Conservation (phyloP, 1,284 basidiomycete species). For the Anthracocystis walkeri region DNA sequence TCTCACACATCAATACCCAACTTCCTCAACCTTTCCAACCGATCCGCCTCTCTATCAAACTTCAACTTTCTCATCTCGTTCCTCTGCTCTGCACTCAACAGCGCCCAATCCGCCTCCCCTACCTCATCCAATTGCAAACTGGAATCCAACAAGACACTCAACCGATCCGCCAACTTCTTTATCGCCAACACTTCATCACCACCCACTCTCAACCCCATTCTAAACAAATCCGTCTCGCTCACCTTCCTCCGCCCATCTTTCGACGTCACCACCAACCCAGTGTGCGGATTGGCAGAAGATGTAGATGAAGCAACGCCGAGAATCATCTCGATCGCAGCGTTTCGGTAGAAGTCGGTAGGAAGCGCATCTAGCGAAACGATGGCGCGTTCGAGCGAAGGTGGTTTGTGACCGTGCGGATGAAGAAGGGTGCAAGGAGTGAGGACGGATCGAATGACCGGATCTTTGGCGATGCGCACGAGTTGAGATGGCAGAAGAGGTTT, state of each 20-base stretch:
- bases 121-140: slow-evolving; percentile 48
- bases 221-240: slow-evolving; percentile 66
- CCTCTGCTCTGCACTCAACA: slow-evolving; percentile 32
- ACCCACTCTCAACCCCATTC: slow-evolving; percentile 63
- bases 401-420: slow-evolving; percentile 52
- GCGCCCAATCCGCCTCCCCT: slow-evolving; percentile 36
- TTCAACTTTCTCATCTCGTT: slow-evolving; percentile 44
- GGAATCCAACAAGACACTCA: slow-evolving; percentile 51
- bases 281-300: slow-evolving; percentile 28
- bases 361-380: slow-evolving; percentile 61
- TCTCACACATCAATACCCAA: slow-evolving; percentile 50
- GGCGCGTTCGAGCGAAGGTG: slow-evolving; percentile 51
- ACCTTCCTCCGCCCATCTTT: slow-evolving; percentile 50
- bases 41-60: slow-evolving; percentile 49
- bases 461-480: slow-evolving; percentile 57
- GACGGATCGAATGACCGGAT: slow-evolving; percentile 55
- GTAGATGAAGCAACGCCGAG: slow-evolving; percentile 56
- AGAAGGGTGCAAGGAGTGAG: slow-evolving; percentile 44
- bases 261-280: slow-evolving; percentile 15
- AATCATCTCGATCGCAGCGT: slow-evolving; percentile 66
- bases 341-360: slow-evolving; percentile 59
- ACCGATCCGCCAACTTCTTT: slow-evolving; percentile 59
- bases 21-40: slow-evolving; percentile 48
- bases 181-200: slow-evolving; percentile 59
- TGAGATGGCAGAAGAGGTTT: slow-evolving; percentile 62